Evolutionary conservation across 306 rosid species (phyloP).

Genomic region (Pyrus communis): DNA sequence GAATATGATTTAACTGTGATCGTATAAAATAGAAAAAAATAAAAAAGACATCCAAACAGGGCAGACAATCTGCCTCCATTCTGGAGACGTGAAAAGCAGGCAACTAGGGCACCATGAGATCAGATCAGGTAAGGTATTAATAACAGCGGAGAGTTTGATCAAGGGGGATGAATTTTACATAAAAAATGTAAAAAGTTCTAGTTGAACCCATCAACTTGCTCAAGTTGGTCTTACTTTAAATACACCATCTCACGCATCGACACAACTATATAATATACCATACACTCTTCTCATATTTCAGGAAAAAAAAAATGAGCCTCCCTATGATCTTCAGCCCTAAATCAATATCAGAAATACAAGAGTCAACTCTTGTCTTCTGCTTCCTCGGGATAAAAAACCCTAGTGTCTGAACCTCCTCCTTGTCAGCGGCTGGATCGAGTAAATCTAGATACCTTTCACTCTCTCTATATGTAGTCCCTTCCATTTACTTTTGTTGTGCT

Average conservation of each 20-base stretch:
- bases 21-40: too few species aligned
- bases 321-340: too few species aligned
- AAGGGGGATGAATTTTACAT: constrained; percentile 1
- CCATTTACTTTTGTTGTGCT: too few species aligned
- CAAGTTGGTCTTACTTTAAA: neutral
- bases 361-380: neutral
- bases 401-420: too few species aligned
- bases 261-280: neutral
- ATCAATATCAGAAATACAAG: neutral
- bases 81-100: neutral
- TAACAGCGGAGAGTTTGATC: neutral
- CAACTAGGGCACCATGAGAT: neutral
- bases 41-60: too few species aligned
- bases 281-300: neutral
- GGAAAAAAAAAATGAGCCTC: neutral
- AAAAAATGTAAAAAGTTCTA: neutral
- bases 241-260: neutral
- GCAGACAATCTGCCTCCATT: neutral
- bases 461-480: neutral
- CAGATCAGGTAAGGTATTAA: neutral
- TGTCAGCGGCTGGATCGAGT: too few species aligned
- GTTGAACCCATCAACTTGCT: neutral
- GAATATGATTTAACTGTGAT: accelerated
- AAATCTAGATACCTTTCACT: neutral
- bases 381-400: neutral